Conservation (phyloP, 2,329 filamentous ascomycete genomes). For the Botrytis tulipae region DNA sequence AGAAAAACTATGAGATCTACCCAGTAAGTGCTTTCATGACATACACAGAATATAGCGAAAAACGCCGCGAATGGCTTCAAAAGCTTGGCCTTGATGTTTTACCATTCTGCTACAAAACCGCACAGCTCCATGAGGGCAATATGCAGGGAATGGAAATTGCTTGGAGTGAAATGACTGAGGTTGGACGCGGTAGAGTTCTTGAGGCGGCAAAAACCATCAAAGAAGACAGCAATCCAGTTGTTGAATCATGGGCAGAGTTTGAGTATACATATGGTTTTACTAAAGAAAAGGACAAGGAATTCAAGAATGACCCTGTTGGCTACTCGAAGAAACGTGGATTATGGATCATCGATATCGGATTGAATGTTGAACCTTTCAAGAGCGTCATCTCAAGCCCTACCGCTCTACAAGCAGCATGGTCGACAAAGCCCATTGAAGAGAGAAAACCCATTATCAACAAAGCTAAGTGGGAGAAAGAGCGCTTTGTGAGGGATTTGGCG, state of each 20-base stretch:
- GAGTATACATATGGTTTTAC: neutral
- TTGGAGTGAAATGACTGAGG: neutral
- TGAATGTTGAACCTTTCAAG: neutral
- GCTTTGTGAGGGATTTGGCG: neutral
- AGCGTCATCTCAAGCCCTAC: neutral
- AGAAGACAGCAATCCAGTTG: neutral
- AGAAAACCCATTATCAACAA: neutral
- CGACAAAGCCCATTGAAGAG: neutral
- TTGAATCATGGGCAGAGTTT: neutral
- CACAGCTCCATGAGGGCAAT: neutral
- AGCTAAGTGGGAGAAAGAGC: constrained; percentile 8
- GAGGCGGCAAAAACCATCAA: neutral
- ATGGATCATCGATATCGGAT: neutral
- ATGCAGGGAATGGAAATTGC: constrained; percentile 7
- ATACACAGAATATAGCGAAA: neutral
- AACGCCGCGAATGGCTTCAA: neutral
- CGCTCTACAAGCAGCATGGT: neutral
- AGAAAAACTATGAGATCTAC: constrained; percentile 4
- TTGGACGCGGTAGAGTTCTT: neutral
- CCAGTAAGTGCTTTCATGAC: neutral
- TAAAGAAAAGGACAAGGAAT: neutral
- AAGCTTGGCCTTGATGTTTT: neutral
- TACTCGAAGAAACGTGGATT: neutral
- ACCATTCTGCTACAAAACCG: neutral
- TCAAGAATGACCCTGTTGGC: neutral